Conservation (phyloP, 179 eudicot genomes). For the Silene vulgaris region DNA sequence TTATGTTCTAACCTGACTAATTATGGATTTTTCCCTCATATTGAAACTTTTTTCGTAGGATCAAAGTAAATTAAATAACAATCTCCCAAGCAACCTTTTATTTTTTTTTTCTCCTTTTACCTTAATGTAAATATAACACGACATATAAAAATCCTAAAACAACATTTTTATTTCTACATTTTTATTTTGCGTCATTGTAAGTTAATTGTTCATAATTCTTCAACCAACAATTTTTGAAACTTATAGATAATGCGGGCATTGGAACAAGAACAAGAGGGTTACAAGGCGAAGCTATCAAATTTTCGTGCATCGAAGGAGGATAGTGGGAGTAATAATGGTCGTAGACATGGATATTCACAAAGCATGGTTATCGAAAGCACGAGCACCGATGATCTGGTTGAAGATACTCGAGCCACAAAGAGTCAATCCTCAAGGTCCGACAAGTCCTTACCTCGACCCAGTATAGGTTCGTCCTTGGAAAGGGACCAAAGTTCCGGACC, state of each 20-base stretch:
- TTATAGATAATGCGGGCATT: conserved; percentile 9
- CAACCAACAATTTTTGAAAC: too few species aligned
- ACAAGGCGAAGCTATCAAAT: conserved; percentile 24
- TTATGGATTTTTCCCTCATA: not conserved
- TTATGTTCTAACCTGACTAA: not conserved
- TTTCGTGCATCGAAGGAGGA: conserved; percentile 19
- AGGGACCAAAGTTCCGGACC: conserved; percentile 27
- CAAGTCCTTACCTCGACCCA: conserved; percentile 22
- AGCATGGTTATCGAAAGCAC: conserved; percentile 34
- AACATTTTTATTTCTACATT: not conserved
- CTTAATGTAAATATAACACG: not conserved
- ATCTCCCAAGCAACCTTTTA: not conserved
- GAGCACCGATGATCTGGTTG: conserved; percentile 25
- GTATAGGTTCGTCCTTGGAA: conserved; percentile 21
- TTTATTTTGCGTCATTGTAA: not conserved
- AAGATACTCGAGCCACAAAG: conserved; percentile 29
- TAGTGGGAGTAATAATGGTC: not conserved
- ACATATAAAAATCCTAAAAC: not conserved
- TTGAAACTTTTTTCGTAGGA: not conserved
- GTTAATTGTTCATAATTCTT: not conserved
- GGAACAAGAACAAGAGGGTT: conserved; percentile 34
- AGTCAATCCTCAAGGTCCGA: conserved; percentile 29
- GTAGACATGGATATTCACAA: conserved; percentile 26
- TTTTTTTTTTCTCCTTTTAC: not conserved
- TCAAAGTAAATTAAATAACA: not conserved